A percentile compares a stretch with the other conserved stretches of the same genome.
Evolutionary conservation across 352 stramenopile species (phyloP).

Genomic region (Phytopythium aichiense): DNA sequence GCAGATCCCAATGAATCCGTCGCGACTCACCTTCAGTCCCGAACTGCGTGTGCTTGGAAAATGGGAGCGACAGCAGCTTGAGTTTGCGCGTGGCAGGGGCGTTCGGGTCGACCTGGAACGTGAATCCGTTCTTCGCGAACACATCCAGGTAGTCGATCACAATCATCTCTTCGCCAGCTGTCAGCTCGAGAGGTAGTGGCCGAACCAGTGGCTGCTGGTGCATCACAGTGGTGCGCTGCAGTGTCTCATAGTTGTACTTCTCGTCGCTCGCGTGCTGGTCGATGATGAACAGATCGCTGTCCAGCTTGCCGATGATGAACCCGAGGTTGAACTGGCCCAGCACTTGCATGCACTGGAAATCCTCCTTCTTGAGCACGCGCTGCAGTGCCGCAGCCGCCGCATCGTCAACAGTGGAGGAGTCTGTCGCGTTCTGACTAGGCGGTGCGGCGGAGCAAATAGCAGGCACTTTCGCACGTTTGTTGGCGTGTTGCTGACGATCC

Average conservation of each 20-base stretch:
- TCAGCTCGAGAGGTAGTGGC: slow-evolving; percentile 90
- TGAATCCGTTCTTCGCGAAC: slow-evolving; percentile 96
- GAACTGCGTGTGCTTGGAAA: slow-evolving; percentile 87
- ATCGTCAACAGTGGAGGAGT: slow-evolving; percentile 31
- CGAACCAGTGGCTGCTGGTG: slow-evolving; percentile 94
- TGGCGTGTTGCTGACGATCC: slow-evolving; percentile 15
- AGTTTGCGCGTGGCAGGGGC: slow-evolving; percentile 54
- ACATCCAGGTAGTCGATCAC: slow-evolving; percentile 92
- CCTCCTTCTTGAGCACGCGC: slow-evolving; percentile 84
- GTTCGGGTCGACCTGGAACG: slow-evolving; percentile 47
- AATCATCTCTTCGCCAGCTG: slow-evolving; percentile 90
- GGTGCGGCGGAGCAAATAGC: slow-evolving; percentile 30
- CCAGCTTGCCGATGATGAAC: slow-evolving; percentile 93
- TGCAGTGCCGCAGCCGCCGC: slow-evolving; percentile 46
- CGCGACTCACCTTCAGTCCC: slow-evolving; percentile 51
- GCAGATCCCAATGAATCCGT: neutral
- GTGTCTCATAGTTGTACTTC: slow-evolving; percentile 74
- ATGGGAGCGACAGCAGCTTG: slow-evolving; percentile 78
- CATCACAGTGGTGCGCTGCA: slow-evolving; percentile 87
- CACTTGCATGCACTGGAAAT: slow-evolving; percentile 92
- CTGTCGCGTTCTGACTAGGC: slow-evolving; percentile 7
- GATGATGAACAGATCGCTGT: slow-evolving; percentile 96
- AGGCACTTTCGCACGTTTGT: slow-evolving; percentile 26
- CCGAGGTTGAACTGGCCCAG: slow-evolving; percentile 98
- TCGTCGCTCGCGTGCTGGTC: slow-evolving; percentile 99